phyloP scores from a whole-genome alignment of 306 rosid species.

The Citrullus colocynthis region DNA sequence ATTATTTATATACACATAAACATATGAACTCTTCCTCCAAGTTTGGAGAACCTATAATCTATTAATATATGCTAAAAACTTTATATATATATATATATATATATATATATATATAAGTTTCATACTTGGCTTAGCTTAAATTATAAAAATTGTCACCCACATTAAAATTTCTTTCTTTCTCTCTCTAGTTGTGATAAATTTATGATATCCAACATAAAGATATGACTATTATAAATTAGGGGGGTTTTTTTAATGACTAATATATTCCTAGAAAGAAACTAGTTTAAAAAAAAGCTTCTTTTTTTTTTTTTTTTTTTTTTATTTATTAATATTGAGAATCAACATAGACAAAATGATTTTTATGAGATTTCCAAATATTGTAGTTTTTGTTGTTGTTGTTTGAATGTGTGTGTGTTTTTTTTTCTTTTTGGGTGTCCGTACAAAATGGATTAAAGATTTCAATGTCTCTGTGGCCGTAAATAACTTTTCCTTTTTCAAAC shows the following conservation, averaged over 20 bases:
- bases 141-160: not conserved
- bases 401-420: too few relatives aligned
- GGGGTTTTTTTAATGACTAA: not conserved
- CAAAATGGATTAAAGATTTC: not conserved
- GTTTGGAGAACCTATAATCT: not conserved
- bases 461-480: not conserved
- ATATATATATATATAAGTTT: not conserved
- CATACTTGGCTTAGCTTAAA: not conserved
- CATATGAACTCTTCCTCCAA: not conserved
- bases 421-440: not conserved
- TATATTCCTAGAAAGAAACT: not conserved
- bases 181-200: not conserved
- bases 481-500: not conserved
- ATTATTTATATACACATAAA: not conserved
- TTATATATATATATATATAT: not conserved
- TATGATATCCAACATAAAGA: not conserved
- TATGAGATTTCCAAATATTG: not conserved
- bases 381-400: not conserved
- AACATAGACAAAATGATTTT: constrained; percentile 1
- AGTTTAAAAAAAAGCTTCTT: not conserved
- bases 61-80: not conserved
- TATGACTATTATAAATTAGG: not conserved
- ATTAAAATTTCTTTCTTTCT: not conserved
- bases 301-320: not conserved
- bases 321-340: not conserved